Evolutionary conservation across 192 early-diverging fungal species (phyloP).

Genomic region (Umbelopsis vinacea): DNA sequence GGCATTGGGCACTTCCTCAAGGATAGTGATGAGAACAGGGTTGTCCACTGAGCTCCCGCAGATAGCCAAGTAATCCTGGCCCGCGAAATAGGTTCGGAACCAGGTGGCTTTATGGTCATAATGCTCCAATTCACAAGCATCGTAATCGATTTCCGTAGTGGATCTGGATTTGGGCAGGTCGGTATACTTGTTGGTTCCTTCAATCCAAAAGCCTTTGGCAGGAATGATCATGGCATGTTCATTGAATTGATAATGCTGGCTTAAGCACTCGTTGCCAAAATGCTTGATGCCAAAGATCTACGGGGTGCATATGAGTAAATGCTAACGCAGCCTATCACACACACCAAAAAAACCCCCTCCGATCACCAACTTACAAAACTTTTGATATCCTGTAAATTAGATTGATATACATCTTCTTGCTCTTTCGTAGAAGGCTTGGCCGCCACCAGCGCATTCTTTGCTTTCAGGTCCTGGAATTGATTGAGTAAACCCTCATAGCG

Average conservation of each 20-base stretch:
- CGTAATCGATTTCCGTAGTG: slow-evolving; percentile 6
- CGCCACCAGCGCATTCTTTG: background rate
- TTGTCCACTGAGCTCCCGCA: slow-evolving; percentile 33
- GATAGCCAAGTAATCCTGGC: slow-evolving; percentile 26
- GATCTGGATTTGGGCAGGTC: background rate
- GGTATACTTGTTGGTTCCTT: slow-evolving; percentile 37
- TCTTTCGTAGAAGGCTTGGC: background rate
- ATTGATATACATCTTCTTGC: slow-evolving; percentile 11
- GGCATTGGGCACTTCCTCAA: slow-evolving; percentile 15
- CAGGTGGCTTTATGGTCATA: slow-evolving; percentile 35
- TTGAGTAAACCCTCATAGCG: background rate
- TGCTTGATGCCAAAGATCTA: slow-evolving; percentile 29
- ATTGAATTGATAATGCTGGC: slow-evolving; percentile 36
- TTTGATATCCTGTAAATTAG: background rate
- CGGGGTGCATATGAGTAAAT: background rate
- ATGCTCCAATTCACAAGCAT: slow-evolving; percentile 30
- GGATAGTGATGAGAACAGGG: slow-evolving; percentile 33
- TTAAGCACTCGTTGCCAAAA: slow-evolving; percentile 34
- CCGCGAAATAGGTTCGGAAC: slow-evolving; percentile 37
- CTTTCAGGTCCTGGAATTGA: background rate
- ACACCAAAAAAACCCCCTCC: too few species aligned
- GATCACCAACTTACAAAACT: slow-evolving; percentile 24
- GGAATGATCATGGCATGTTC: slow-evolving; percentile 47
- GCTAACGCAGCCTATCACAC: background rate
- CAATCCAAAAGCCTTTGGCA: slow-evolving; percentile 42